Evolutionary conservation across 2,329 filamentous ascomycete species (phyloP).

Genomic region (Teratosphaeriaceae sp.): DNA sequence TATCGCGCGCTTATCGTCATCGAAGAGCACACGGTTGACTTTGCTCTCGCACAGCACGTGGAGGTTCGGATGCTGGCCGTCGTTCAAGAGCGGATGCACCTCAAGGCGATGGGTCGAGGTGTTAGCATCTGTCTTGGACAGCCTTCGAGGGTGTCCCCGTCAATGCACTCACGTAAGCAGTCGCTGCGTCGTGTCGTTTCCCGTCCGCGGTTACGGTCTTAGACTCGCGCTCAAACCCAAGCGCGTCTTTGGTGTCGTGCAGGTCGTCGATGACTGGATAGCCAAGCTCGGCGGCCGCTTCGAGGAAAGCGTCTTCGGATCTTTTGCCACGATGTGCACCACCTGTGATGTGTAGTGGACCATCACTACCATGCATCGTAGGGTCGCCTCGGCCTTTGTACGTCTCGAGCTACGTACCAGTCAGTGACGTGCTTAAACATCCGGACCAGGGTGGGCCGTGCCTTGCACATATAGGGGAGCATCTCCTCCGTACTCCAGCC

Average conservation of each 20-base stretch:
- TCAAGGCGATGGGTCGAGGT: no score
- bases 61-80: conserved; percentile 48
- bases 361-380: conserved; percentile 14
- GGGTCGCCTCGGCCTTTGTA: conserved; percentile 15
- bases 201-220: conserved; percentile 45
- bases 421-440: background rate
- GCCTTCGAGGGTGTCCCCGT: no score
- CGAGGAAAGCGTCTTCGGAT: conserved; percentile 43
- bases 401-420: conserved; percentile 12
- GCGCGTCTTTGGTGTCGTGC: conserved; percentile 39
- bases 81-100: conserved; percentile 46
- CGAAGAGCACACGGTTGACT: conserved; percentile 39
- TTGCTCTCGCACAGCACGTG: conserved; percentile 52
- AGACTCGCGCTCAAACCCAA: conserved; percentile 15
- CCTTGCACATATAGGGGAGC: conserved; percentile 15
- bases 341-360: conserved; percentile 11
- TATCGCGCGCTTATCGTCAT: conserved; percentile 39
- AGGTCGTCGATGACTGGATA: conserved; percentile 38
- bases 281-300: conserved; percentile 35
- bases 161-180: no score
- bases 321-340: conserved; percentile 7
- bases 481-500: conserved; percentile 17
- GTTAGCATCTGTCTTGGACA: no score
- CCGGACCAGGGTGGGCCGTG: background rate
- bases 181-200: conserved; percentile 50